These are phyloP conservation scores for Nigrospora oryzae DNA, from an alignment of 2,329 filamentous ascomycete species.

Conservation along the genomic window DNA sequence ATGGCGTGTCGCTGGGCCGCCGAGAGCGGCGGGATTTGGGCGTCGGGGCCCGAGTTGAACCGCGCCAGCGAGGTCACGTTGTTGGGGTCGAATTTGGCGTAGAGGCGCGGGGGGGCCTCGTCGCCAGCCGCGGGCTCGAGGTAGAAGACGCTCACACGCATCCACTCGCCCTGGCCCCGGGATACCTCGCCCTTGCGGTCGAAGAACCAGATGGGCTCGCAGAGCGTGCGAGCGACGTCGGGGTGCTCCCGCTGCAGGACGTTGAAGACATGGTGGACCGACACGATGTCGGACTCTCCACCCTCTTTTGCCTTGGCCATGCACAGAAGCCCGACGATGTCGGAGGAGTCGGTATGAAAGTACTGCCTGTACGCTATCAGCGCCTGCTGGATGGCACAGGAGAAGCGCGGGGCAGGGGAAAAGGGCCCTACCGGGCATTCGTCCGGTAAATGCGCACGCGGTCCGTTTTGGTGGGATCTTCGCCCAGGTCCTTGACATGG, in stretches of 20 bases:
- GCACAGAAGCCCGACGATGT: slow-evolving; percentile 78
- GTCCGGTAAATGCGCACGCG: slow-evolving; percentile 87
- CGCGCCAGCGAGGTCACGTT: slow-evolving; percentile 68
- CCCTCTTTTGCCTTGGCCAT: slow-evolving; percentile 70
- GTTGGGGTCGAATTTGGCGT: slow-evolving; percentile 87
- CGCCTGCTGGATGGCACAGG: no score
- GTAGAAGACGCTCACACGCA: slow-evolving; percentile 65
- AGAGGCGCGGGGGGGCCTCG: slow-evolving; percentile 50
- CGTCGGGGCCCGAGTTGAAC: slow-evolving; percentile 58
- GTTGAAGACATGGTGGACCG: slow-evolving; percentile 76
- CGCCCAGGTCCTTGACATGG: slow-evolving; percentile 82
- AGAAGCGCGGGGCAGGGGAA: no score
- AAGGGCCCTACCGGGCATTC: slow-evolving; percentile 45
- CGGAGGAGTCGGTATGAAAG: slow-evolving; percentile 77
- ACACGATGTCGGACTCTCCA: slow-evolving; percentile 76
- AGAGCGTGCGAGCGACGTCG: slow-evolving; percentile 68
- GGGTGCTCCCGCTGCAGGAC: slow-evolving; percentile 65
- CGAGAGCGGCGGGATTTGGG: slow-evolving; percentile 68
- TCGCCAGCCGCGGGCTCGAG: slow-evolving; percentile 47
- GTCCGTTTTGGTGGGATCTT: slow-evolving; percentile 73
- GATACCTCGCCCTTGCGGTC: slow-evolving; percentile 82
- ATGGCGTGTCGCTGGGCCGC: slow-evolving; percentile 60
- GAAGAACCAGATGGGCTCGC: slow-evolving; percentile 81
- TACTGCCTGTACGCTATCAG: slow-evolving; percentile 50
- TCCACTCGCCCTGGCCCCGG: slow-evolving; percentile 66